These are phyloP conservation scores for Neurospora sp. DNA, from an alignment of 495 filamentous ascomycete species.

Conservation along the genomic window DNA sequence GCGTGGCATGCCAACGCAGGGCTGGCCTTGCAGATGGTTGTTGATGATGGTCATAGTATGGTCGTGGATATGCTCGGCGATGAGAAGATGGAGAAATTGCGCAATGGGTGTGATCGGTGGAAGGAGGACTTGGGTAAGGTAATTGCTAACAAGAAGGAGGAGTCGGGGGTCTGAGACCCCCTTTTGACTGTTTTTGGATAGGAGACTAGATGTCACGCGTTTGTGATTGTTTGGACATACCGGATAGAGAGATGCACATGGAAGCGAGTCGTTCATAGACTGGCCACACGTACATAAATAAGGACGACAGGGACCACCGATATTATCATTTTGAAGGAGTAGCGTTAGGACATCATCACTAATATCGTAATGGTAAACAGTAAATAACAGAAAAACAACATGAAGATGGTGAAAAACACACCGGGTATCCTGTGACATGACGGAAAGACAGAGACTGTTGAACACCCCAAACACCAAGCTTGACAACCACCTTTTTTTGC, in stretches of 20 bases:
- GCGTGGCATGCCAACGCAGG: constrained; percentile 40
- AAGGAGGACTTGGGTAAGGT: not conserved
- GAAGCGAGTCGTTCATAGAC: not conserved
- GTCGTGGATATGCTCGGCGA: not conserved
- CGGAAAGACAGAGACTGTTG: not conserved
- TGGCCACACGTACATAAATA: not conserved
- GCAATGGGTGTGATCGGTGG: not conserved
- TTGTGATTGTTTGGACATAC: not conserved
- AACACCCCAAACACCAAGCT: not conserved
- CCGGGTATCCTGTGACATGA: not conserved
- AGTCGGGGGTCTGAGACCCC: not conserved
- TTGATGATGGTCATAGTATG: not conserved
- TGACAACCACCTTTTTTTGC: not conserved
- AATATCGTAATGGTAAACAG: not conserved
- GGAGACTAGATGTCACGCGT: not conserved
- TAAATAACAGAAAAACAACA: not conserved
- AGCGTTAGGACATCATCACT: not conserved
- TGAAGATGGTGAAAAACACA: not conserved
- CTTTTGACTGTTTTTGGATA: not conserved
- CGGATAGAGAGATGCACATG: not conserved
- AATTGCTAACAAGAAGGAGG: not conserved
- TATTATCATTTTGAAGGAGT: not conserved
- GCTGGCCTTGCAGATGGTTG: constrained; percentile 34
- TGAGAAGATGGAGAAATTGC: not conserved
- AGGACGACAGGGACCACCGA: not conserved